Evolutionary conservation across 169 alveolate species (phyloP), one percentile per base, ranked within the genome.

Genomic region (Cryptosporidium meleagridis): DNA sequence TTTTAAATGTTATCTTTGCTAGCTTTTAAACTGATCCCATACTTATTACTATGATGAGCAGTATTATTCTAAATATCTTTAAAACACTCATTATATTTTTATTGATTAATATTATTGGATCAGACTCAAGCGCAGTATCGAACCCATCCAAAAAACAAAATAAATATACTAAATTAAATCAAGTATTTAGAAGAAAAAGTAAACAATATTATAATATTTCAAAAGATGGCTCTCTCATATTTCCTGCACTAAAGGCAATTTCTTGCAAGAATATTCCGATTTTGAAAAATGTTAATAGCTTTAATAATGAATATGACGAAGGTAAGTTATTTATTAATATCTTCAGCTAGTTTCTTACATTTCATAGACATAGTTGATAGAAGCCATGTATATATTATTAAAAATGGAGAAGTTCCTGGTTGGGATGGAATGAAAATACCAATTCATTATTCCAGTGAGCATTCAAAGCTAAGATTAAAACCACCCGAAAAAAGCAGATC

Each of bases 351-450:
- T 3, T 18, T 55, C 3, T 29, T 51, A 21, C 1, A 21, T 59
- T 75, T 75, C 18, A 14, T 37, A 80, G 89, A 80, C 44, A 26
- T 80, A 65, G 55, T 80, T 8, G 41, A 29, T 26, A 37, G 89
- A 26, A 61, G 44, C 39, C 21, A 80, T 10, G 75, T 80, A 33
- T 80, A 80, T 62, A 37, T 80, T 58, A 59, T 80, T 59, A 65
- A 65, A 62, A 80, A 65, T 58, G 70, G 70, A 10, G 86, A 73
- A 62, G 58, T 80, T 41, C 89, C 89, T 14, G 89, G 89, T 0
- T 80, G 89, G 89, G 89, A 65, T 18, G 89, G 89, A 35, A 41
- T 80, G 55, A 53, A 59, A 51, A 80, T 80, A 80, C 89, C 89
- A 10, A 80, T 80, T 44, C 75, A 80, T 65, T 21, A 31, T 23